phyloP scores from a whole-genome alignment of 495 filamentous ascomycete species.

The Polyplosphaeria fusca region DNA sequence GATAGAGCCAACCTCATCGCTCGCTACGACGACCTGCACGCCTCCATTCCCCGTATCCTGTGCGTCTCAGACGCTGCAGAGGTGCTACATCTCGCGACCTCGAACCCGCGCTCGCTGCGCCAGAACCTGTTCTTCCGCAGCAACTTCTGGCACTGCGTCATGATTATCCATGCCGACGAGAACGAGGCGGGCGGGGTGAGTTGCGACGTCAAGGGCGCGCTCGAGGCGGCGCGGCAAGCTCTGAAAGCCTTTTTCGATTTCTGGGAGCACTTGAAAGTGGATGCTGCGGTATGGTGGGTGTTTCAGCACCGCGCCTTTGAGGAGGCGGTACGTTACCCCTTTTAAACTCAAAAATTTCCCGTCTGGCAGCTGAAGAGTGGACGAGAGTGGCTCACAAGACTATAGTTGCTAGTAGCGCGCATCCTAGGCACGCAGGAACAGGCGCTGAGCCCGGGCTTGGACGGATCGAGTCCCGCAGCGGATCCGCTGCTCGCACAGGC shows the following conservation, averaged over 20 bases:
- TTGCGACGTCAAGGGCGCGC: conserved; percentile 57
- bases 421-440: conserved; percentile 32
- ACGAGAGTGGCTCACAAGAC: not conserved
- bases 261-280: conserved; percentile 57
- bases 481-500: conserved; percentile 30
- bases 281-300: conserved; percentile 73
- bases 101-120: conserved; percentile 57
- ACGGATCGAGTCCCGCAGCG: not conserved
- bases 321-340: conserved; percentile 53
- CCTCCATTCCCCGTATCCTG: conserved; percentile 61
- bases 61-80: conserved; percentile 57
- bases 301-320: conserved; percentile 71
- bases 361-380: not conserved
- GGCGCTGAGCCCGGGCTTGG: conserved; percentile 5
- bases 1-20: conserved; percentile 60
- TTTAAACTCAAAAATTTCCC: not conserved
- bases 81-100: conserved; percentile 49
- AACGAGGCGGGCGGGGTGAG: conserved; percentile 55
- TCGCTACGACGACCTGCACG: conserved; percentile 59
- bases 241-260: conserved; percentile 64
- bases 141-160: conserved; percentile 73
- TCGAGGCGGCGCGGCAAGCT: conserved; percentile 66
- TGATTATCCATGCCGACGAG: conserved; percentile 63
- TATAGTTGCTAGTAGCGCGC: conserved; percentile 37
- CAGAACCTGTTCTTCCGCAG: conserved; percentile 67